phyloP scores from a whole-genome alignment of 2,329 filamentous ascomycete genomes.

The Bretziella fagacearum region DNA sequence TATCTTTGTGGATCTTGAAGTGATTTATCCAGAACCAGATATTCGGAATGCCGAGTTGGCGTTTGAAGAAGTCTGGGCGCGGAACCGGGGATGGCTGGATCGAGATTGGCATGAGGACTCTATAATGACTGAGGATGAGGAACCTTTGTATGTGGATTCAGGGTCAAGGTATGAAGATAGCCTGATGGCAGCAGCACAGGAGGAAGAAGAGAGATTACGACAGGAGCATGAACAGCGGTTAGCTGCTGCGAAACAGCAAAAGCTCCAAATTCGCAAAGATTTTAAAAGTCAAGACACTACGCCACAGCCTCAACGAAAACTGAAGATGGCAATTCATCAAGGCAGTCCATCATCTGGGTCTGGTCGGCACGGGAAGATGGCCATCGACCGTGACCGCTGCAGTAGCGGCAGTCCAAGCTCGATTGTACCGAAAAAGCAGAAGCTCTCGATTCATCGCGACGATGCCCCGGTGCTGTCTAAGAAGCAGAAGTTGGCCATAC shows the following conservation, averaged over 20 bases:
- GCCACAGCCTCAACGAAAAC: background rate
- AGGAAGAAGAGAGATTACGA: conserved; percentile 1
- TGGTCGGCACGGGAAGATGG: conserved; percentile 6
- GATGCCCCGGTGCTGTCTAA: conserved; percentile 12
- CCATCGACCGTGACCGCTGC: conserved; percentile 3
- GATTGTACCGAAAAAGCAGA: conserved; percentile 13
- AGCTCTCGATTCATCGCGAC: conserved; percentile 13
- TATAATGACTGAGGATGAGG: conserved; percentile 4
- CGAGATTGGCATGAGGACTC: conserved; percentile 31
- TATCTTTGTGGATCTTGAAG: conserved; percentile 72
- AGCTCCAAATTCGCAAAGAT: conserved; percentile 10
- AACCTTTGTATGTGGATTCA: conserved; percentile 4
- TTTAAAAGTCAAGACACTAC: background rate
- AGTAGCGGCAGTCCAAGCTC: background rate
- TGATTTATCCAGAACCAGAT: conserved; percentile 64
- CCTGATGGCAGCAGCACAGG: background rate
- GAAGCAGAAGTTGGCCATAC: conserved; percentile 13
- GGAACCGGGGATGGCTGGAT: conserved; percentile 51
- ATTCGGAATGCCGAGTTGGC: conserved; percentile 60
- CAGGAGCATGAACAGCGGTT: background rate
- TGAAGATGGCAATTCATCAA: conserved; percentile 4
- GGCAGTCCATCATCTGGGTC: background rate
- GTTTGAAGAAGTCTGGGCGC: conserved; percentile 82
- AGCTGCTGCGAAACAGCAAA: background rate
- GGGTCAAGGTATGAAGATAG: conserved; percentile 11